Base-by-base conservation (phyloP, 108 stramenopile species). In the Discostella stelligeroides region DNA sequence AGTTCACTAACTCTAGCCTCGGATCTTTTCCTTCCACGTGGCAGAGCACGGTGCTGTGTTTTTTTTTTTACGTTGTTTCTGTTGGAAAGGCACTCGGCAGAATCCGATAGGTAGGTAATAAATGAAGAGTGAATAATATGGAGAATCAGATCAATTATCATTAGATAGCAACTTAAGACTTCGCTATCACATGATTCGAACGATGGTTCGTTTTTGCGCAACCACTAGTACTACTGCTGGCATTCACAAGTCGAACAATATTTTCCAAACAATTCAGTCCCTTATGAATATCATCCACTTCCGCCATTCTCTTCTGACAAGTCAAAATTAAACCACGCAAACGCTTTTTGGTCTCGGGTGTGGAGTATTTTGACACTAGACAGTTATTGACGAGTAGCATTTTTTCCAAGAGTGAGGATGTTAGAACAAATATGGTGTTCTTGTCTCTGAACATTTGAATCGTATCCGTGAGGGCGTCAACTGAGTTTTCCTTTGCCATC, bases 401-500 rank as follows among this genome's bases (percentile, higher is more conserved):
- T 51, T 10, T 42, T 57, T 77, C 63, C 28, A 77, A 68, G 17
- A 77, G 58, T 11, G 47, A 77, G 23, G 76, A 58, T 60, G 76
- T 55, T 2, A 70, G 25, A 11, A 21, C 46, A 59, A 77, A 53
- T 29, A 64, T 28, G 37, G 60, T 38, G 2, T 46, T 10, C 63
- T 95, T 92, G 70, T 96, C 94, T 20, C 97, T 86, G 61, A 93
- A 95, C 80, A 89, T 88, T 73, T 95, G 95, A 65, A 94, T 66
- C 15, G 92, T 66, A 51, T 98, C 92, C 20, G 92, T 64, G 18
- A 96, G 82, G 9, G 83, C 63, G 57, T 90, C 85, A 0, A 80
- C 82, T 9, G 74, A 64, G 47, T 68, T 66, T 17, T 67, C 68
- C 24, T 82, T 72, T 18, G 83, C 85, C 37, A 92, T 68, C 34